Percentiles rank a stretch among this genome's conserved stretches.
phyloP scores from a whole-genome alignment of 306 rosid genomes.

The Vigna unguiculata region DNA sequence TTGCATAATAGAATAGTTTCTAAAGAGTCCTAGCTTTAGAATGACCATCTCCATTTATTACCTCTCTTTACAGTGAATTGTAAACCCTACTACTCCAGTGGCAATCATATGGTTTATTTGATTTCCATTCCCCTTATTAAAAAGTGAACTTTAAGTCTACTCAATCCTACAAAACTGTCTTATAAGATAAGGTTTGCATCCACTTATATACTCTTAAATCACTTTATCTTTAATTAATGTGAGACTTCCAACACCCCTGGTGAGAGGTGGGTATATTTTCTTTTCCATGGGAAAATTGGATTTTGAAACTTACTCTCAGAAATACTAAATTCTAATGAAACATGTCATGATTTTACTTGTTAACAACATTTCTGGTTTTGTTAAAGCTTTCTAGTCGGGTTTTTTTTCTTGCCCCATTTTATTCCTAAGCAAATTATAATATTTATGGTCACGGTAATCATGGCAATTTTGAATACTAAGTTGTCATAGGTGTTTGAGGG shows the following conservation, averaged over 20 bases:
- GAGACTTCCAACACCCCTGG: no score
- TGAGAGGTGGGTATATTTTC: neutral
- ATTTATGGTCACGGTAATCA: neutral
- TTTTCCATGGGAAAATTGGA: conserved; percentile 6
- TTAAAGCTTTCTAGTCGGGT: neutral
- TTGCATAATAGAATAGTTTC: conserved; percentile 5
- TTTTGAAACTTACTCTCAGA: neutral
- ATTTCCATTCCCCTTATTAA: no score
- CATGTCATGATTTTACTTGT: neutral
- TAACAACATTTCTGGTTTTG: neutral
- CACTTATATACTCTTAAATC: no score
- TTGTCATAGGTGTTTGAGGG: no score
- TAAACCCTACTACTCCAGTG: no score
- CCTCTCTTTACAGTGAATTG: no score
- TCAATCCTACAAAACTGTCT: no score
- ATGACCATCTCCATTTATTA: neutral
- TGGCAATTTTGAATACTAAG: neutral
- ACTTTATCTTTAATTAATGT: no score
- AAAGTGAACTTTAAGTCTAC: no score
- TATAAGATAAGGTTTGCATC: no score
- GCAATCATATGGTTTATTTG: no score
- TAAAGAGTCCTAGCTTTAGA: neutral
- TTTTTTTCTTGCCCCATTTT: neutral
- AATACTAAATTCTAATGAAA: conserved; percentile 2
- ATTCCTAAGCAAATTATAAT: neutral